These are phyloP conservation scores for Phytopythium delawarense DNA, from an alignment of 352 stramenopile genomes.

Conservation along the genomic window DNA sequence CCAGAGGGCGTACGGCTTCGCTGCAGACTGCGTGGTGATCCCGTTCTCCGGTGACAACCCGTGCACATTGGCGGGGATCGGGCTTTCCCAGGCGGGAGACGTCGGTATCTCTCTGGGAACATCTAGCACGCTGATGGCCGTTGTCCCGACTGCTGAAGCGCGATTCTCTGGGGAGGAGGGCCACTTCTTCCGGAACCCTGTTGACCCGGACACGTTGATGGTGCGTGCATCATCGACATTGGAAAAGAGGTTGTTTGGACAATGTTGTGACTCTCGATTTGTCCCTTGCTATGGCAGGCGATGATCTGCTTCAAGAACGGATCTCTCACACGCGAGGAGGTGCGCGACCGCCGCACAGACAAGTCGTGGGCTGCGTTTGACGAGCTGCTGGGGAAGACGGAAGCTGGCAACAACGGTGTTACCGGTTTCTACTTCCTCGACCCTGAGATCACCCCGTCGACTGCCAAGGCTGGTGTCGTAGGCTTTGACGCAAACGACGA, in stretches of 20 bases:
- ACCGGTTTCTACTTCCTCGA: constrained; percentile 63
- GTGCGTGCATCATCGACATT: constrained; percentile 11
- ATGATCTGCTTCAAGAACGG: constrained; percentile 90
- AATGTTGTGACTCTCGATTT: background rate
- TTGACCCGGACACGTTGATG: constrained; percentile 67
- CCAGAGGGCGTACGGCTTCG: constrained; percentile 60
- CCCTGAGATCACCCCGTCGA: constrained; percentile 65
- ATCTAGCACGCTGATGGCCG: constrained; percentile 59
- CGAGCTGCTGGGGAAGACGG: constrained; percentile 31
- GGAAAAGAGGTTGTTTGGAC: background rate
- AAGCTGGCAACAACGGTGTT: constrained; percentile 36
- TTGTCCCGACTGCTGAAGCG: constrained; percentile 37
- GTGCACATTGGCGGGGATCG: constrained; percentile 65
- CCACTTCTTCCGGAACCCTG: constrained; percentile 80
- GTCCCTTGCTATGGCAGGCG: constrained; percentile 19
- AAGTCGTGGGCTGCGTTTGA: constrained; percentile 56
- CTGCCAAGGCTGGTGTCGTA: constrained; percentile 34
- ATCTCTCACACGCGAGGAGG: constrained; percentile 59
- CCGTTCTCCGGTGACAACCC: constrained; percentile 83
- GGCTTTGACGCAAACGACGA: constrained; percentile 31
- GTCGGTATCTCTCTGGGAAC: constrained; percentile 62
- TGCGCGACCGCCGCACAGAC: constrained; percentile 36
- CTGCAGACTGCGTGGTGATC: constrained; percentile 49
- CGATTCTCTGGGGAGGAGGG: constrained; percentile 56
- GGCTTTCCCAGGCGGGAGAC: constrained; percentile 46